These are phyloP conservation scores for Paxillus ammoniavirescens DNA, from an alignment of 768 basidiomycete species.

Conservation along the genomic window DNA sequence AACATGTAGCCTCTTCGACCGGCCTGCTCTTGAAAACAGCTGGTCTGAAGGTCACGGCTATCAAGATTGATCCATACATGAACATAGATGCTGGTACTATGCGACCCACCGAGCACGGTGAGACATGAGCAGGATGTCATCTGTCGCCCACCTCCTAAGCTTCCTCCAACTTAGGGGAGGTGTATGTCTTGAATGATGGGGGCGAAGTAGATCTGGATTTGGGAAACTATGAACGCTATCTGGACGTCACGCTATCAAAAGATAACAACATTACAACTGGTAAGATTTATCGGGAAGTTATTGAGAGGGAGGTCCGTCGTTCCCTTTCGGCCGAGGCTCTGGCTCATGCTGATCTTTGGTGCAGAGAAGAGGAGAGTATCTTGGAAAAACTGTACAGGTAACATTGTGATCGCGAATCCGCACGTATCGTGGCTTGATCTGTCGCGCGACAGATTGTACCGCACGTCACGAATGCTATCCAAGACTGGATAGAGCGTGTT, in stretches of 20 bases:
- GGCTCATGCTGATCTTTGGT: conserved; percentile 9
- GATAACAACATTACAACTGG: conserved; percentile 99
- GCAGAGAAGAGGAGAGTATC: conserved; percentile 81
- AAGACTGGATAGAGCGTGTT: conserved; percentile 98
- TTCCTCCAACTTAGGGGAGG: conserved; percentile 66
- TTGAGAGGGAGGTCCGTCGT: conserved; percentile 85
- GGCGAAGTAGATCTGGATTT: conserved; percentile 98
- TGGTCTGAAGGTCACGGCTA: conserved; percentile 95
- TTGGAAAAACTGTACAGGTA: conserved; percentile 97
- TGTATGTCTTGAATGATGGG: conserved; percentile 97
- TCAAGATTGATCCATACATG: conserved; percentile 99
- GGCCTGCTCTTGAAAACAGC: conserved; percentile 93
- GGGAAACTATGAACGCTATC: conserved; percentile 97
- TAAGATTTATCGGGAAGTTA: conserved; percentile 96
- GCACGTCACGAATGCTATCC: conserved; percentile 94
- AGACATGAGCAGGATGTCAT: conserved; percentile 27
- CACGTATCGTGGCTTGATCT: conserved; percentile 6
- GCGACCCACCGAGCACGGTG: conserved; percentile 97
- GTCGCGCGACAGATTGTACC: conserved; percentile 71
- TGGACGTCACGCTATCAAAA: conserved; percentile 88
- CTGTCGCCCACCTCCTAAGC: conserved; percentile 17
- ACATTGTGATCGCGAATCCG: conserved; percentile 8
- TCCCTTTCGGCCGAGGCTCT: neutral
- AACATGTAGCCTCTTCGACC: conserved; percentile 82
- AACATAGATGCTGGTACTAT: conserved; percentile 99